A percentile compares a stretch with the other conserved stretches of the same genome.
Conservation (phyloP, 1,284 basidiomycete species). For the Entoloma clypeatum region DNA sequence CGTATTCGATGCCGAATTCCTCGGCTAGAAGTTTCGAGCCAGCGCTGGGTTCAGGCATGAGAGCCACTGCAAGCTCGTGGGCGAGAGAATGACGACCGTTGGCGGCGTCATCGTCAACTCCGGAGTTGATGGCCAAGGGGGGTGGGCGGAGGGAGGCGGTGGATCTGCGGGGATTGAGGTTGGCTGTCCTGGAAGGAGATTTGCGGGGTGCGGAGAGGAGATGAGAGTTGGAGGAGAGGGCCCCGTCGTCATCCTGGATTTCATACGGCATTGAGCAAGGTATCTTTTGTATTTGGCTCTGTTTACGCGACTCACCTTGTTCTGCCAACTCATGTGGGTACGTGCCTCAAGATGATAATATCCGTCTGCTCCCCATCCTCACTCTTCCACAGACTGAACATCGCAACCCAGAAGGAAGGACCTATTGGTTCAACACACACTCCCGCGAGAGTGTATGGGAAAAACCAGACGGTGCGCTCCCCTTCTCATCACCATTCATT, state of each 20-base stretch:
- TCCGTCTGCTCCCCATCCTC: not conserved
- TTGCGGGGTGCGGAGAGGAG: conserved; percentile 39
- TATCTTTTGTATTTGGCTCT: conserved; percentile 16
- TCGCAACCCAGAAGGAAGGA: conserved; percentile 79
- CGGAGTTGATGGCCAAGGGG: conserved; percentile 27
- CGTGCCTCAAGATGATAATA: conserved; percentile 2
- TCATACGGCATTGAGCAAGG: conserved; percentile 30
- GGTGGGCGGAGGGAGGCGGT: conserved; percentile 38
- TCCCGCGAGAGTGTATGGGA: conserved; percentile 83
- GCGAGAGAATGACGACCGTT: conserved; percentile 67
- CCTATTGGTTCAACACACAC: conserved; percentile 82
- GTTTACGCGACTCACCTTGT: conserved; percentile 19
- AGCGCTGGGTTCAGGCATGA: conserved; percentile 77
- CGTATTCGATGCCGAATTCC: conserved; percentile 82
- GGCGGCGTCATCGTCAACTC: conserved; percentile 38
- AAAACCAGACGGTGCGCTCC: conserved; percentile 79
- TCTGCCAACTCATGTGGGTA: conserved; percentile 26
- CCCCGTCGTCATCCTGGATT: conserved; percentile 28
- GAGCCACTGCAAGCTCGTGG: conserved; percentile 76
- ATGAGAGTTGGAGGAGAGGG: conserved; percentile 25
- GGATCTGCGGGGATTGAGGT: conserved; percentile 41
- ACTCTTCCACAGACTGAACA: conserved; percentile 58
- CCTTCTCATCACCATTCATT: conserved; percentile 9
- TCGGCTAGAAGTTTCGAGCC: conserved; percentile 74
- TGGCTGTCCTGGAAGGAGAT: conserved; percentile 45